Base-by-base conservation (phyloP, 371 early-diverging fungal species). In the Umbelopsis sp. region DNA sequence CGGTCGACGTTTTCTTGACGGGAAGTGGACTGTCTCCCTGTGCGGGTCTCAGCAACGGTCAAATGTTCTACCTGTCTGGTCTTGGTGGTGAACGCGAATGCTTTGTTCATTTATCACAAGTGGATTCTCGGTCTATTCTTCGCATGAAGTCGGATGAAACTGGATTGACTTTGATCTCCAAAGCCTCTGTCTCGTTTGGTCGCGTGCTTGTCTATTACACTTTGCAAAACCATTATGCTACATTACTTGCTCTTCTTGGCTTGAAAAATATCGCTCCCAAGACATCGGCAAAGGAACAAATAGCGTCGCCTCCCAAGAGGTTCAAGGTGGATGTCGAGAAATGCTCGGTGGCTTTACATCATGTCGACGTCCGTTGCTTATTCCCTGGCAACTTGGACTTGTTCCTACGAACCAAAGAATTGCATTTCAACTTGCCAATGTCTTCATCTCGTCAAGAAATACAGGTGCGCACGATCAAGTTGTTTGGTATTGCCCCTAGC, bases 181-280 rank as follows among this genome's bases (percentile, higher is more conserved):
- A 57, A 35, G 10, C 29, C 0, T 57, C 57, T 11, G n/a, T 57
- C 22, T 57, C 57, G 29, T 57, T 57, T 57, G 57, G 57, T 35
- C 57, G 57, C 8, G 32, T 29, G 8, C 57, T 57, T 35, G 35
- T 57, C 7, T 57, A 67, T 6, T 80, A 79, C 44, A 65, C 77
- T 3, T 53, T 80, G 2, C 51, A 69, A 8, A 70, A 72, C 20
- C 77, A 80, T 63, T 83, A 80, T 65, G 74, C 75, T 0, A 20
- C 65, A 22, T 35, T 83, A 10, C 50, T 82, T 14, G 63, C 65
- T 4, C 11, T 73, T 4, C 68, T 73, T 0, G 63, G 69, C 1
- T 6, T 72, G n/a, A 45, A 68, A 52, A 51, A 50, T 6, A 20
- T 74, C 4, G 35, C 29, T 0, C 57, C 35, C 29, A 57, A 46